These are phyloP conservation scores for Fusarium paranaense DNA, from an alignment of 2,329 filamentous ascomycete species.

Conservation along the genomic window DNA sequence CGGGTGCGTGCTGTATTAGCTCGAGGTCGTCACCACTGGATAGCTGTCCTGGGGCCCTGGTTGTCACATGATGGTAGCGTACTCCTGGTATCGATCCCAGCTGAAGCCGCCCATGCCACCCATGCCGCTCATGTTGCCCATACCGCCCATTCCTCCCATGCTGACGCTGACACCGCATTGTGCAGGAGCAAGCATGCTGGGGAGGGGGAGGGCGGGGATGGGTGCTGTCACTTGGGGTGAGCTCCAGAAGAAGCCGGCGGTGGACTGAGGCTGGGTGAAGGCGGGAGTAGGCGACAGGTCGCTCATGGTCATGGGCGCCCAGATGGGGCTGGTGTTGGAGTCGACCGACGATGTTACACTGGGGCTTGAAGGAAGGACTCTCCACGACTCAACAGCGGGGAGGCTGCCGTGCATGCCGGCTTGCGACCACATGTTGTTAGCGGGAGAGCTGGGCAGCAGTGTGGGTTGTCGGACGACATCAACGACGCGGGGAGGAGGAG, in stretches of 20 bases:
- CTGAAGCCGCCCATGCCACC: slow-evolving; percentile 75
- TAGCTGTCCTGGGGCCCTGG: slow-evolving; percentile 62
- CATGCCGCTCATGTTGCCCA: slow-evolving; percentile 70
- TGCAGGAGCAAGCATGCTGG: slow-evolving; percentile 81
- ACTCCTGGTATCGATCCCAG: slow-evolving; percentile 89
- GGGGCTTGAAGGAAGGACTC: slow-evolving; percentile 88
- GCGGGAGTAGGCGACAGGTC: slow-evolving; percentile 84
- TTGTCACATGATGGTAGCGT: slow-evolving; percentile 88
- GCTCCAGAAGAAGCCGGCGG: slow-evolving; percentile 82
- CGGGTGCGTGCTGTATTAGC: slow-evolving; percentile 50
- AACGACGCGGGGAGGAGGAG: slow-evolving; percentile 86
- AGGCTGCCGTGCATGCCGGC: slow-evolving; percentile 72
- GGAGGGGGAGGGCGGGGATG: slow-evolving; percentile 82
- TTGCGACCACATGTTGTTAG: slow-evolving; percentile 85
- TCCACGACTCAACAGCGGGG: slow-evolving; percentile 85
- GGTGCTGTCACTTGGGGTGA: slow-evolving; percentile 79
- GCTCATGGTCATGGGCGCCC: slow-evolving; percentile 81
- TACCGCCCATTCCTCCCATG: slow-evolving; percentile 70
- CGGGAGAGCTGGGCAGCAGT: slow-evolving; percentile 84
- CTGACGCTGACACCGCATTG: slow-evolving; percentile 86
- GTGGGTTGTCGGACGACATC: slow-evolving; percentile 90
- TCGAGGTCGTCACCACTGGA: slow-evolving; percentile 61
- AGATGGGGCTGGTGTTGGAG: slow-evolving; percentile 76
- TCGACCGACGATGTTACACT: slow-evolving; percentile 81
- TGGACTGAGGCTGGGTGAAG: slow-evolving; percentile 79